Conservation (phyloP, 345 rosid species). For the Gossypium thurberi region DNA sequence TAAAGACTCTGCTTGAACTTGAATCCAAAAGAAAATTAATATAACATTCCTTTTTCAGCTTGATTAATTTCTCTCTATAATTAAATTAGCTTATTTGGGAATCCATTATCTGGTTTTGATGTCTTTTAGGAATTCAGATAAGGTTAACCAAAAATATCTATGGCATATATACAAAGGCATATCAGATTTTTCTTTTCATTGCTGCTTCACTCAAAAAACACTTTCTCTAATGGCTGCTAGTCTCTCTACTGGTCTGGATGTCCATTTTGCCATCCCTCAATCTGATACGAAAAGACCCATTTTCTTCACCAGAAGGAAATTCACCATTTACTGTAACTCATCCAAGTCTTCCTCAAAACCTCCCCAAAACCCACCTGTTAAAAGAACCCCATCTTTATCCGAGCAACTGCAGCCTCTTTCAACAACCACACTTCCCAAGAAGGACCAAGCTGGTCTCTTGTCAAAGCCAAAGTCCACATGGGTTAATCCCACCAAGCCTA, state of each 20-base stretch:
- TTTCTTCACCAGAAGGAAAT: slow-evolving; percentile 31
- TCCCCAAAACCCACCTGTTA: slow-evolving; percentile 27
- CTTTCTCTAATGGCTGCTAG: slow-evolving; percentile 40
- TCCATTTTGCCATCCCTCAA: slow-evolving; percentile 30
- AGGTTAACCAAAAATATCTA: slow-evolving; percentile 28
- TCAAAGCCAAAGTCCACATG: slow-evolving; percentile 74
- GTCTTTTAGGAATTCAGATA: slow-evolving; percentile 25
- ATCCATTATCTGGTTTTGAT: neutral
- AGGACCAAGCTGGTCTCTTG: slow-evolving; percentile 35
- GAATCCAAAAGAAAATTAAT: slow-evolving; percentile 19
- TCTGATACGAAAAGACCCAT: slow-evolving; percentile 34
- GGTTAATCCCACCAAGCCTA: slow-evolving; percentile 81
- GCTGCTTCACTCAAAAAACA: slow-evolving; percentile 5
- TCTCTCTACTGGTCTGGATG: slow-evolving; percentile 54
- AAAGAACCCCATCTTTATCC: slow-evolving; percentile 53
- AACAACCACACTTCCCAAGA: slow-evolving; percentile 40
- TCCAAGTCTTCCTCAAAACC: slow-evolving; percentile 25
- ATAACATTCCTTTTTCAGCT: neutral
- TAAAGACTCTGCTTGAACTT: slow-evolving; percentile 32
- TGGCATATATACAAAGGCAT: neutral
- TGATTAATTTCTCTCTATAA: neutral
- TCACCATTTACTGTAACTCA: slow-evolving; percentile 38
- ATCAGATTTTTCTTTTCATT: neutral
- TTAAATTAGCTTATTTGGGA: neutral
- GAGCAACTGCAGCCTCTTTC: slow-evolving; percentile 86